Conservation (phyloP, 2,329 filamentous ascomycete species). For the Didymella exigua region DNA sequence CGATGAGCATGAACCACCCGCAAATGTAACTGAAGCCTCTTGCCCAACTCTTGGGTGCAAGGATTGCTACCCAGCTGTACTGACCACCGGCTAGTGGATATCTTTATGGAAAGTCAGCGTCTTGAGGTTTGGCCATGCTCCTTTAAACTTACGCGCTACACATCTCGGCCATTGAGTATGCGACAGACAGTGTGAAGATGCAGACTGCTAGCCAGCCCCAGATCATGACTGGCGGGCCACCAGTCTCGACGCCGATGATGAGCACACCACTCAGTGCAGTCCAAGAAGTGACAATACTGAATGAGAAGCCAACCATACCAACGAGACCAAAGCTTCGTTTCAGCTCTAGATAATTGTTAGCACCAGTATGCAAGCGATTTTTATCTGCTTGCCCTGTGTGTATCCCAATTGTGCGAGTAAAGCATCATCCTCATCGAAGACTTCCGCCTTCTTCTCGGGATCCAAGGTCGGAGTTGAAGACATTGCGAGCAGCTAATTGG, state of each 20-base stretch:
- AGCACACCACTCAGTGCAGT: conserved; percentile 62
- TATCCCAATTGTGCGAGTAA: conserved; percentile 51
- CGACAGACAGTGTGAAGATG: conserved; percentile 58
- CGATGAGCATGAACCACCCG: conserved; percentile 46
- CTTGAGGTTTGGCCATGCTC: too few relatives aligned
- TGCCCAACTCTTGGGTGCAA: conserved; percentile 54
- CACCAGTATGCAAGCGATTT: background rate
- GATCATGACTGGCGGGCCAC: conserved; percentile 64
- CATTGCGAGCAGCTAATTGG: conserved; percentile 9
- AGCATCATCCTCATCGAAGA: conserved; percentile 44
- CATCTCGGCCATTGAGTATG: conserved; percentile 64
- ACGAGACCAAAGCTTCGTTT: conserved; percentile 50
- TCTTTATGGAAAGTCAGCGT: conserved; percentile 12
- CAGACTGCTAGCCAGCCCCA: conserved; percentile 63
- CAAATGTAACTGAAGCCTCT: conserved; percentile 48
- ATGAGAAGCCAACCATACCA: conserved; percentile 65
- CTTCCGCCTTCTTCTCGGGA: conserved; percentile 32
- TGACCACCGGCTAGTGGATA: conserved; percentile 63
- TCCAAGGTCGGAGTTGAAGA: conserved; percentile 17
- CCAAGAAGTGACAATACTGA: conserved; percentile 65
- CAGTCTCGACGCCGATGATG: conserved; percentile 61
- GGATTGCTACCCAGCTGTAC: conserved; percentile 63
- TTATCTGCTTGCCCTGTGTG: conserved; percentile 38
- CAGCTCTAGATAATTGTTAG: conserved; percentile 51
- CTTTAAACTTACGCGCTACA: conserved; percentile 51